Evolutionary conservation across 2,329 filamentous ascomycete genomes (phyloP).

Genomic region (Trichoderma sp.): DNA sequence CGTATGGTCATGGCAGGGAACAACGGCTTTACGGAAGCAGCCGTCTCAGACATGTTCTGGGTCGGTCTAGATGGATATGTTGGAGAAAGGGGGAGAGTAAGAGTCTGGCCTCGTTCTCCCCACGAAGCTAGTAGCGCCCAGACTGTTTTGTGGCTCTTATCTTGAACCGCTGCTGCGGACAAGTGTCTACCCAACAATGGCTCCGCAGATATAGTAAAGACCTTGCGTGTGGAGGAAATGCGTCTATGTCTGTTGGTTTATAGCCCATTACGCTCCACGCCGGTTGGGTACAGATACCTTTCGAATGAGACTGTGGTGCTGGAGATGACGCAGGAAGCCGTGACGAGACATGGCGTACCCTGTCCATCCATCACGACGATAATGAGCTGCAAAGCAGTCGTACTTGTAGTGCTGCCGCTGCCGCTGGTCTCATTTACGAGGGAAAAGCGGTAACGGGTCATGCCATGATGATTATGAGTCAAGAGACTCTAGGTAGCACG

Average conservation of each 20-base stretch:
- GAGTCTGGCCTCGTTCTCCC: not conserved
- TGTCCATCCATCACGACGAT: not conserved
- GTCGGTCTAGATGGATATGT: not conserved
- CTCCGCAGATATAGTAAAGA: not conserved
- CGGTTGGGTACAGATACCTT: not conserved
- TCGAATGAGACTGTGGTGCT: not conserved
- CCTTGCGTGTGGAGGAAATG: not conserved
- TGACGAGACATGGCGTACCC: constrained; percentile 8
- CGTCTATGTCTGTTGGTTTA: not conserved
- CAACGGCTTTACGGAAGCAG: not conserved
- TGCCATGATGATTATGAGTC: not conserved
- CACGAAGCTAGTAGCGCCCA: not conserved
- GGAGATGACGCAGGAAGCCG: constrained; percentile 27
- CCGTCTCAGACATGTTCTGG: constrained; percentile 11
- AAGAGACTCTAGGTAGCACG: constrained; percentile 12
- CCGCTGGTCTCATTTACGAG: not conserved
- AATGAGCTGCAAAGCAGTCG: not conserved
- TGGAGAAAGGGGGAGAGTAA: not conserved
- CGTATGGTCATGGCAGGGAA: not conserved
- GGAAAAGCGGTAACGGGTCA: constrained; percentile 14
- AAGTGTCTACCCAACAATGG: not conserved
- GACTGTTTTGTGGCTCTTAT: not conserved
- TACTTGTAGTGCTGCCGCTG: not conserved
- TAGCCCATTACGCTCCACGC: not conserved
- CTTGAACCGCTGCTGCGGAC: not conserved